These are phyloP conservation scores for Penicillium longicatenatum DNA, from an alignment of 495 filamentous ascomycete genomes.

Conservation along the genomic window DNA sequence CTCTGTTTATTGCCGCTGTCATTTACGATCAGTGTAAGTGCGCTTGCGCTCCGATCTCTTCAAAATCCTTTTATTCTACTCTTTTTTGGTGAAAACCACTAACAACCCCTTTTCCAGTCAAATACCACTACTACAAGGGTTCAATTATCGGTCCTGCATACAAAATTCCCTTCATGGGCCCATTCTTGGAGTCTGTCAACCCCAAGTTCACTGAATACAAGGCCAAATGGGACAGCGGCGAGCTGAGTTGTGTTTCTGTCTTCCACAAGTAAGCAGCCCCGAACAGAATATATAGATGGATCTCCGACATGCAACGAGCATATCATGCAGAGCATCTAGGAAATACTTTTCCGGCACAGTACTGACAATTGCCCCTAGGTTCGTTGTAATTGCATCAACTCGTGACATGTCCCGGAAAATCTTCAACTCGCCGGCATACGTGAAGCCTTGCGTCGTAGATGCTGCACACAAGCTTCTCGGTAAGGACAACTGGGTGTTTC, in stretches of 20 bases:
- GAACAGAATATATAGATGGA: not conserved
- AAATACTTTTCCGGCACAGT: not conserved
- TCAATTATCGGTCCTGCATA: constrained; percentile 77
- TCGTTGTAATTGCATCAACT: constrained; percentile 95
- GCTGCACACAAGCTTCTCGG: constrained; percentile 92
- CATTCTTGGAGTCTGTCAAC: constrained; percentile 88
- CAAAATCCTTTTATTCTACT: not conserved
- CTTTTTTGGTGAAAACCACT: not conserved
- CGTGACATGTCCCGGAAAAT: constrained; percentile 96
- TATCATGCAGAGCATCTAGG: not conserved
- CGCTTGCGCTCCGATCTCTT: constrained; percentile 7
- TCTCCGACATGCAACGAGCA: not conserved
- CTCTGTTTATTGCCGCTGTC: constrained; percentile 67
- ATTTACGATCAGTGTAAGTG: constrained; percentile 83
- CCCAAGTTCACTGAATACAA: constrained; percentile 90
- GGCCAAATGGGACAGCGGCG: constrained; percentile 87
- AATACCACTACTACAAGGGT: constrained; percentile 84
- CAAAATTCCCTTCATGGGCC: constrained; percentile 95
- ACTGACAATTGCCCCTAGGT: constrained; percentile 54
- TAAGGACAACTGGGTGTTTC: constrained; percentile 93
- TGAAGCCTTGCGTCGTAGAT: constrained; percentile 97
- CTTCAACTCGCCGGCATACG: constrained; percentile 90
- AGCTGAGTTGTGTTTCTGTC: constrained; percentile 93
- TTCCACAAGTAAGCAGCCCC: constrained; percentile 89
- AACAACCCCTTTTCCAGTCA: constrained; percentile 55